Evolutionary conservation across 352 stramenopile species (phyloP).

Genomic region (Thraustochytrium sp.): DNA sequence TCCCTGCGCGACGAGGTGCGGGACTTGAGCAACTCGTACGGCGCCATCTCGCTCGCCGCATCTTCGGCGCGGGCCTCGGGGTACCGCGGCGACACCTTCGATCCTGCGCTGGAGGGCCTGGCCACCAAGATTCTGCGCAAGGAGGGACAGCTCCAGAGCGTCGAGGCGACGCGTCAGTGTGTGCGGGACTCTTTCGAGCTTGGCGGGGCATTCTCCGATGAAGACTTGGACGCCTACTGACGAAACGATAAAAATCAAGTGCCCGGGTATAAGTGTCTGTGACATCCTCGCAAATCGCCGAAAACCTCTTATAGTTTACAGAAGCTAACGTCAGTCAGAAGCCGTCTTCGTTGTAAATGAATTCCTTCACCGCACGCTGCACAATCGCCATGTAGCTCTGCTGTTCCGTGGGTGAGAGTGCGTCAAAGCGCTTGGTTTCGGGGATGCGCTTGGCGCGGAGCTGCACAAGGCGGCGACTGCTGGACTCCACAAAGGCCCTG

Average conservation of each 20-base stretch:
- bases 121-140: not conserved
- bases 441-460: not conserved
- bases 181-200: not conserved
- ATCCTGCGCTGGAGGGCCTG: slow-evolving; percentile 6
- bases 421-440: not conserved
- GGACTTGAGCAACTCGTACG: slow-evolving; percentile 13
- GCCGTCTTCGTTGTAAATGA: too few relatives aligned
- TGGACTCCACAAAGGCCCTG: not conserved
- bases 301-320: not conserved
- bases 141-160: not conserved
- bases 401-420: not conserved
- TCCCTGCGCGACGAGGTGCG: not conserved
- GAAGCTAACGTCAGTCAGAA: not conserved
- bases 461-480: slow-evolving; percentile 8
- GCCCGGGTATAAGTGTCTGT: too few relatives aligned
- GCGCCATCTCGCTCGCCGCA: not conserved
- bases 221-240: too few relatives aligned
- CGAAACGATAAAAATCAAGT: too few relatives aligned
- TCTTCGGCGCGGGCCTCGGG: not conserved
- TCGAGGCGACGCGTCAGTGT: not conserved
- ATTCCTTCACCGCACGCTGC: not conserved
- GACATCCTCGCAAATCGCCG: too few relatives aligned
- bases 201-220: not conserved
- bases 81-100: not conserved
- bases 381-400: slow-evolving; percentile 27